Evolutionary conservation across 2,329 filamentous ascomycete genomes (phyloP).

Genomic region (Penicillium polonicum): DNA sequence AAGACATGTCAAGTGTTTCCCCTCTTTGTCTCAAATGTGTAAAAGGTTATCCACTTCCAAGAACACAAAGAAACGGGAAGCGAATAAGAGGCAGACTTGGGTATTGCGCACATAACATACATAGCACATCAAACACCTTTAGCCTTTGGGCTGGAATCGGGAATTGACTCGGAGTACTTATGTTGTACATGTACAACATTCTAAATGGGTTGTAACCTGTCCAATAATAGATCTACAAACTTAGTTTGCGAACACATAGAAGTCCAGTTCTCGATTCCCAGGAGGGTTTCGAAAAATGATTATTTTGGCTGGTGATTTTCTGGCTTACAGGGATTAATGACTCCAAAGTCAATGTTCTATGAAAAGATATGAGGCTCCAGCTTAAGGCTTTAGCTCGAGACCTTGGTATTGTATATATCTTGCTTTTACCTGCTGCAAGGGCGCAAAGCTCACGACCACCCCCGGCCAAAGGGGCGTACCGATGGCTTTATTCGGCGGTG

Average conservation of each 20-base stretch:
- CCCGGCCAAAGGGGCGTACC: neutral
- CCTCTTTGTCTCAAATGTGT: neutral
- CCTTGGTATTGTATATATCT: neutral
- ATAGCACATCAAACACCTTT: neutral
- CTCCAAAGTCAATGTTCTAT: neutral
- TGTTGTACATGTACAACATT: neutral
- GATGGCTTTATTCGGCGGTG: neutral
- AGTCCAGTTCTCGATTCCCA: too few species aligned
- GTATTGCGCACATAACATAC: neutral
- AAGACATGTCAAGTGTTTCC: constrained; percentile 1
- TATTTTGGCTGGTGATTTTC: neutral
- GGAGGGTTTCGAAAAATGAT: too few species aligned
- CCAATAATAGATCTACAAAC: neutral
- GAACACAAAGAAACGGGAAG: neutral
- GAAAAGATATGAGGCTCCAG: neutral
- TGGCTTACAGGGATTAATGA: neutral
- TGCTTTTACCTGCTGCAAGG: neutral
- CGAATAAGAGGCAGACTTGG: neutral
- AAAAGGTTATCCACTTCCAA: neutral
- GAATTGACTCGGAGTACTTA: neutral
- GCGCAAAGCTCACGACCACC: neutral
- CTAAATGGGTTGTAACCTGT: neutral
- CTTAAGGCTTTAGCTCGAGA: neutral
- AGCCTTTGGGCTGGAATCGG: neutral
- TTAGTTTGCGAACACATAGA: neutral